These are phyloP conservation scores for Fomitopsis pulvina DNA, from an alignment of 768 basidiomycete species.

Conservation along the genomic window DNA sequence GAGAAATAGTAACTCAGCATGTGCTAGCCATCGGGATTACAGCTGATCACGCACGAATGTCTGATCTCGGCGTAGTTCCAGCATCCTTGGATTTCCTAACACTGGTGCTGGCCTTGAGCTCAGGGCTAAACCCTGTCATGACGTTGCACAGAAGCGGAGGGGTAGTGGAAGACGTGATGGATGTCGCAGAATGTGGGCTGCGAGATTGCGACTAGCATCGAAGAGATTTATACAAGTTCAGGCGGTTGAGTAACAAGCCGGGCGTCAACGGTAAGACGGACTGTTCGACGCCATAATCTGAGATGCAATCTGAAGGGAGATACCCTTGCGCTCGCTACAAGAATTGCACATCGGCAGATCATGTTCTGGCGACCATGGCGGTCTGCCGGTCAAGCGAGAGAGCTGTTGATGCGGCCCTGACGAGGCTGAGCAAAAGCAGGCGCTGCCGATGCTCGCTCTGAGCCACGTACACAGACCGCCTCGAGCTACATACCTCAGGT, in stretches of 20 bases:
- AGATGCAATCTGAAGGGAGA: not conserved
- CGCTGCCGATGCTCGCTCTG: not conserved
- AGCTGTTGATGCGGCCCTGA: constrained; percentile 1
- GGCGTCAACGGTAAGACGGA: not conserved
- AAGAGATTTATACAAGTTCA: not conserved
- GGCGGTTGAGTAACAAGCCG: not conserved
- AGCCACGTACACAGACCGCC: too few relatives aligned
- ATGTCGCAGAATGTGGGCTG: not conserved
- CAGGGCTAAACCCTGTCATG: not conserved
- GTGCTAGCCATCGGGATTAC: not conserved
- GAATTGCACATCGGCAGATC: too few relatives aligned
- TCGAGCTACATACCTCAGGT: too few relatives aligned
- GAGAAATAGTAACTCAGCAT: not conserved
- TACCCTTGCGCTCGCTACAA: not conserved
- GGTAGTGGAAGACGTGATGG: not conserved
- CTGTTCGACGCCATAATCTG: not conserved
- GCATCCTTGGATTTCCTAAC: not conserved
- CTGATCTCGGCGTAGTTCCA: not conserved
- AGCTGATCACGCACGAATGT: not conserved
- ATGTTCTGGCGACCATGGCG: not conserved
- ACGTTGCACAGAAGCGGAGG: not conserved
- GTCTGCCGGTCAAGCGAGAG: not conserved
- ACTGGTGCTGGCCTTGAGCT: not conserved
- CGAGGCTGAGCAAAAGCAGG: not conserved
- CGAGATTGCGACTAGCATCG: not conserved